A percentile compares a stretch with the other conserved stretches of the same genome.
These are phyloP conservation scores for Straminergon stramineum DNA, from an alignment of 225 moss, liverwort and hornwort genomes.

Conservation along the genomic window DNA sequence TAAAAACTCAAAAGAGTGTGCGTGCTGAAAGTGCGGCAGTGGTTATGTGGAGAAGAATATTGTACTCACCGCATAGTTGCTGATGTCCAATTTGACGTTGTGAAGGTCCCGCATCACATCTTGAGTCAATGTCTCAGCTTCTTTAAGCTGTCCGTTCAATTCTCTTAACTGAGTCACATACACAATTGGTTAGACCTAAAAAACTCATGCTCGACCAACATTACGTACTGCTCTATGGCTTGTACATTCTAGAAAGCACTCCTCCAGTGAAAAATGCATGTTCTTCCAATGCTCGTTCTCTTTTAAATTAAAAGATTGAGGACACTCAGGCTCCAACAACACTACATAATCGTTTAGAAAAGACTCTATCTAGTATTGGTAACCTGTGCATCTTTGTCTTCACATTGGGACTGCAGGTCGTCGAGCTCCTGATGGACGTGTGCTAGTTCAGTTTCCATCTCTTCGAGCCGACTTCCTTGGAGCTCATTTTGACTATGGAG, in stretches of 20 bases:
- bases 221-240: not conserved
- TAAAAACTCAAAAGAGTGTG: not conserved
- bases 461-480: slow-evolving; percentile 27
- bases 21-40: not conserved
- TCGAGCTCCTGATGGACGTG: slow-evolving; percentile 44
- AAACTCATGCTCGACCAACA: not conserved
- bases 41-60: not conserved
- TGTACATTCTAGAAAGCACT: not conserved
- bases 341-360: not conserved
- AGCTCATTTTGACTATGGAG: slow-evolving; percentile 27
- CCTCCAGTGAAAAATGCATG: too few relatives aligned
- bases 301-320: too few relatives aligned
- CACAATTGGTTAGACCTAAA: not conserved
- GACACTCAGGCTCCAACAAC: not conserved
- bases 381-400: slow-evolving; percentile 49
- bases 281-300: too few relatives aligned
- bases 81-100: slow-evolving; percentile 51
- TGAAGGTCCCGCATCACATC: slow-evolving; percentile 54
- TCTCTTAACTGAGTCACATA: slow-evolving; percentile 15
- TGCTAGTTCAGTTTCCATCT: slow-evolving; percentile 40
- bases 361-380: not conserved
- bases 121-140: slow-evolving; percentile 49
- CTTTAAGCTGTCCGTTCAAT: slow-evolving; percentile 29
- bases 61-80: slow-evolving; percentile 41
- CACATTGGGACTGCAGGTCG: slow-evolving; percentile 39